Evolutionary conservation across 345 rosid genomes (phyloP), one percentile per base, ranked within the genome.

Genomic region (Eucalyptus polybractea): DNA sequence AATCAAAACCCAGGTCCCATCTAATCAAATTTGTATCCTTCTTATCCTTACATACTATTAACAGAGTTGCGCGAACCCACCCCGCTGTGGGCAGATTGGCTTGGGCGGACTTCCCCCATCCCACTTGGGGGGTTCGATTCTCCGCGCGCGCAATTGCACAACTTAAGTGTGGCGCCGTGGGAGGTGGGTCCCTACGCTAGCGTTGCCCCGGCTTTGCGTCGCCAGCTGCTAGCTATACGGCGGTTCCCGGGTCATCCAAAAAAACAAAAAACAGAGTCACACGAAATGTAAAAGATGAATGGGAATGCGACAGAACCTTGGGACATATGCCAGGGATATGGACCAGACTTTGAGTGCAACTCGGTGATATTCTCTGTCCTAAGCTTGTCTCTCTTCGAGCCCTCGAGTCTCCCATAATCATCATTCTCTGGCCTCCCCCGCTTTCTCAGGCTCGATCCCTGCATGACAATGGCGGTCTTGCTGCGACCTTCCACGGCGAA

Each of bases 191-290:
- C n/a, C n/a, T n/a, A n/a, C n/a, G n/a, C n/a, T n/a, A n/a, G n/a
- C n/a, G n/a, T n/a, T n/a, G n/a, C n/a, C n/a, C n/a, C n/a, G n/a
- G n/a, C n/a, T n/a, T n/a, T n/a, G n/a, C n/a, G n/a, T n/a, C n/a
- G n/a, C n/a, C n/a, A n/a, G n/a, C n/a, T n/a, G n/a, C n/a, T n/a
- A n/a, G n/a, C n/a, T n/a, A n/a, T n/a, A n/a, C n/a, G n/a, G n/a
- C n/a, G n/a, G n/a, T n/a, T n/a, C n/a, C n/a, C n/a, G n/a, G n/a
- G n/a, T n/a, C n/a, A n/a, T n/a, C n/a, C n/a, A n/a, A n/a, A n/a
- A n/a, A n/a, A n/a, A n/a, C n/a, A n/a, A n/a, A n/a, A n/a, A 37
- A 37, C 37, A 37, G 37, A 37, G 45, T 37, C 5, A 1, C 0
- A 2, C 12, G 8, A 72, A 21, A 6, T 17, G 13, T 10, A 37